Percentiles rank a stretch among this genome's conserved stretches.
phyloP scores from a whole-genome alignment of 2,329 filamentous ascomycete genomes.

The Keithomyces neogunnii region DNA sequence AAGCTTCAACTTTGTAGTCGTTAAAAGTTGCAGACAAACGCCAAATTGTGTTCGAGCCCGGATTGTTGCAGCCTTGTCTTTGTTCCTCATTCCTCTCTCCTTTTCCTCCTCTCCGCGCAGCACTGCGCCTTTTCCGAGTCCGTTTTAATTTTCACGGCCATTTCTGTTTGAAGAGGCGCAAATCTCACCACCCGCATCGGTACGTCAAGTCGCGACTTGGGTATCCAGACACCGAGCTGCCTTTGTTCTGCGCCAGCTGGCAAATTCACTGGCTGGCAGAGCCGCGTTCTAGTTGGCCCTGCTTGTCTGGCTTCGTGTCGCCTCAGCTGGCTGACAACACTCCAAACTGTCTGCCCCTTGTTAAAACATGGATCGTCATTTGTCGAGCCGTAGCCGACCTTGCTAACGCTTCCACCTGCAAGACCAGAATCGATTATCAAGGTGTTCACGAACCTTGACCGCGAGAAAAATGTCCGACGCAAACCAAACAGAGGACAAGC shows the following conservation, averaged over 20 bases:
- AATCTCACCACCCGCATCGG: not conserved
- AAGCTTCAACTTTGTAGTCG: not conserved
- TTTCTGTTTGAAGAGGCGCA: not conserved
- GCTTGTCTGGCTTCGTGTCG: too few relatives aligned
- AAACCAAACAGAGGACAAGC: constrained; percentile 6
- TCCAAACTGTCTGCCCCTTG: too few relatives aligned
- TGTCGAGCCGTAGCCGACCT: too few relatives aligned
- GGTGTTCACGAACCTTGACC: not conserved
- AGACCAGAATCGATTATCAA: too few relatives aligned
- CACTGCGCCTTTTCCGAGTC: not conserved
- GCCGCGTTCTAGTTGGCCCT: too few relatives aligned
- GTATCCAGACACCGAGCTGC: not conserved
- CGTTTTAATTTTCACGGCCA: not conserved
- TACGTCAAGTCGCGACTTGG: not conserved
- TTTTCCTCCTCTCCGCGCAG: not conserved
- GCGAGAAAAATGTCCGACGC: constrained; percentile 5
- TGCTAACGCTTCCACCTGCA: too few relatives aligned
- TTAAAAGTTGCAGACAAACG: not conserved
- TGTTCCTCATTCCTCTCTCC: not conserved
- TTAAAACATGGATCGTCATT: too few relatives aligned
- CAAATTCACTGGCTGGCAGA: too few relatives aligned
- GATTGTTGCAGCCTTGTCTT: not conserved
- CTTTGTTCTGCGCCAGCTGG: not conserved
- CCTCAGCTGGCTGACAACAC: too few relatives aligned
- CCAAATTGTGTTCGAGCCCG: not conserved